These are phyloP conservation scores for Phoenix roebelenii DNA, from an alignment of 176 grass and related monocot genomes.

Conservation along the genomic window DNA sequence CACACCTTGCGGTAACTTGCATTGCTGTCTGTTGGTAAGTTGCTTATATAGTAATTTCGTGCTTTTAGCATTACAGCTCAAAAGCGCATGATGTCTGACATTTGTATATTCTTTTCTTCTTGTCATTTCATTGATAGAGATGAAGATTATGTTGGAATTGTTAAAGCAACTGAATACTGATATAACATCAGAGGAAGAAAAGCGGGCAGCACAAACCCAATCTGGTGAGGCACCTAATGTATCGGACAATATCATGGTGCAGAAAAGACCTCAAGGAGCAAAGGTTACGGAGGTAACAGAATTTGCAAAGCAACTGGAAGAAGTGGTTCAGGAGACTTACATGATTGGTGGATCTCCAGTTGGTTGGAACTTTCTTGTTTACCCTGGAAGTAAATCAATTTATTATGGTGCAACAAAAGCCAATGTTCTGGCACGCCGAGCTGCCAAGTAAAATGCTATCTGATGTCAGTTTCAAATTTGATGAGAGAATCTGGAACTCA, in stretches of 20 bases:
- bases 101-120: too few relatives aligned
- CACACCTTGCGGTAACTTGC: too few relatives aligned
- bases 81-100: too few relatives aligned
- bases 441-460: conserved; percentile 8
- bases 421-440: conserved; percentile 29
- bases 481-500: too few relatives aligned
- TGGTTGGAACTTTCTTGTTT: conserved; percentile 76
- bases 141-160: conserved; percentile 44
- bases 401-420: conserved; percentile 54
- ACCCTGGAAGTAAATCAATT: conserved; percentile 10
- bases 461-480: too few relatives aligned
- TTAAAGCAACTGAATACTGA: conserved; percentile 38
- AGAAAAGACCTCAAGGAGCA: background rate
- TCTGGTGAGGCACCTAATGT: background rate
- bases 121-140: conserved; percentile 27
- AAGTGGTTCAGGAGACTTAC: conserved; percentile 44
- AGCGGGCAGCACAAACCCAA: conserved; percentile 18
- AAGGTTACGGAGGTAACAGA: conserved; percentile 17
- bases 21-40: too few relatives aligned
- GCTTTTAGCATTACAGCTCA: too few relatives aligned
- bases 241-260: conserved; percentile 6
- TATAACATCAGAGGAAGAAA: conserved; percentile 19
- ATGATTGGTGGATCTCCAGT: conserved; percentile 73
- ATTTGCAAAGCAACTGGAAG: conserved; percentile 28
- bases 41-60: too few relatives aligned